Percentiles rank a stretch among this genome's conserved stretches.
These are phyloP conservation scores for Quercus tomentella DNA, from an alignment of 331 rosid species.

Conservation along the genomic window DNA sequence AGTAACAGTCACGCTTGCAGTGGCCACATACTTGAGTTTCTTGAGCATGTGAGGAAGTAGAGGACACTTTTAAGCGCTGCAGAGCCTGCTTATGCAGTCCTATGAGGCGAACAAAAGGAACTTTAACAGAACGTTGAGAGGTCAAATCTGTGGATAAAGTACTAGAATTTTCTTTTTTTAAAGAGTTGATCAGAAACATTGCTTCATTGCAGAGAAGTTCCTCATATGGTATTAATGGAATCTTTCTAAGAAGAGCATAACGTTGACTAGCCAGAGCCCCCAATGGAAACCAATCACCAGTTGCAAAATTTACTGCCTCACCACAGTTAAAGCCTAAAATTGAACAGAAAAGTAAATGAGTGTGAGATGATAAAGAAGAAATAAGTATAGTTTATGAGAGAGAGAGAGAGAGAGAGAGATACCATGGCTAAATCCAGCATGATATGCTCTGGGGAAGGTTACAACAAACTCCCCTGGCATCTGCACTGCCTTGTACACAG, in stretches of 20 bases:
- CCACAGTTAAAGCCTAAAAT: conserved; percentile 47
- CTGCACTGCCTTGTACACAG: conserved; percentile 43
- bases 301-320: conserved; percentile 53
- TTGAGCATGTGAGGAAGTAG: conserved; percentile 14
- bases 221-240: conserved; percentile 39
- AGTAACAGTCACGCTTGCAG: conserved; percentile 42
- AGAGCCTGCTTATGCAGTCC: conserved; percentile 18
- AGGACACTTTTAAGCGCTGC: background rate
- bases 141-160: background rate
- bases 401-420: background rate
- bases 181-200: conserved; percentile 26
- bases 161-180: background rate
- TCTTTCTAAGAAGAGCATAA: conserved; percentile 28
- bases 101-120: conserved; percentile 34
- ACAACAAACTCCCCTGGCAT: conserved; percentile 47
- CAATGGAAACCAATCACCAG: conserved; percentile 38
- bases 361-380: background rate
- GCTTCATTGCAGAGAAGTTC: conserved; percentile 53
- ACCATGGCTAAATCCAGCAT: conserved; percentile 58
- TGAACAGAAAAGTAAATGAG: background rate
- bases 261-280: conserved; percentile 37
- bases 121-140: conserved; percentile 16
- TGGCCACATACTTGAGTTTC: conserved; percentile 20
- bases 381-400: background rate
- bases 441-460: conserved; percentile 50